phyloP scores from a whole-genome alignment of 345 rosid species.

The Rhodamnia rubescens region DNA sequence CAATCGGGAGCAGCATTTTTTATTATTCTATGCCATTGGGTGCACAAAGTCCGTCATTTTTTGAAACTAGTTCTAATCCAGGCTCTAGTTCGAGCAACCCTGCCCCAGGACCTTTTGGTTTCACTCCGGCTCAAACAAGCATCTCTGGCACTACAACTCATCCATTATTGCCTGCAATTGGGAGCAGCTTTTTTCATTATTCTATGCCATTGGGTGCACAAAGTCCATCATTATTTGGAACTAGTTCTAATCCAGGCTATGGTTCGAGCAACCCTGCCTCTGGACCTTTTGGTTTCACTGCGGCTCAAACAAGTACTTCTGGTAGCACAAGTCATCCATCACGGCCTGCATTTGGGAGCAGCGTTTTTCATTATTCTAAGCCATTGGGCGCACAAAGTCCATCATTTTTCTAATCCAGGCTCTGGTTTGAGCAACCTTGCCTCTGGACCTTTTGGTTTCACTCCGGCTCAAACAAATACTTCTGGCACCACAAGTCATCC shows the following conservation, averaged over 20 bases:
- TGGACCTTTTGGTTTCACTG: conserved; percentile 59
- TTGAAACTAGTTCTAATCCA: no score
- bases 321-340: conserved; percentile 6
- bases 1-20: no score
- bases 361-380: conserved; percentile 41
- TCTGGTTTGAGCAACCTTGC: conserved; percentile 30
- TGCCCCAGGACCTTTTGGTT: conserved; percentile 62
- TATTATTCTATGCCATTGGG: no score
- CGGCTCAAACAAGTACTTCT: conserved; percentile 12
- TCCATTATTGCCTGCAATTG: conserved; percentile 29
- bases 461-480: conserved; percentile 11
- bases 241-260: conserved; percentile 48
- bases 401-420: conserved; percentile 41
- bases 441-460: conserved; percentile 66
- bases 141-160: conserved; percentile 15
- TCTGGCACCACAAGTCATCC: conserved; percentile 11
- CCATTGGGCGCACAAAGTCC: conserved; percentile 55
- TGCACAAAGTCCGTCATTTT: no score
- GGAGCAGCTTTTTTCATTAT: conserved; percentile 42
- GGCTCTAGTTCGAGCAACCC: conserved; percentile 26
- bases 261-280: conserved; percentile 29
- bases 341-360: conserved; percentile 42
- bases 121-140: conserved; percentile 17
- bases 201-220: conserved; percentile 53
- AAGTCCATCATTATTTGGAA: conserved; percentile 42